Evolutionary conservation across 257 asterid species (phyloP), one percentile per base, ranked within the genome.

Genomic region (Solanum peruvianum): DNA sequence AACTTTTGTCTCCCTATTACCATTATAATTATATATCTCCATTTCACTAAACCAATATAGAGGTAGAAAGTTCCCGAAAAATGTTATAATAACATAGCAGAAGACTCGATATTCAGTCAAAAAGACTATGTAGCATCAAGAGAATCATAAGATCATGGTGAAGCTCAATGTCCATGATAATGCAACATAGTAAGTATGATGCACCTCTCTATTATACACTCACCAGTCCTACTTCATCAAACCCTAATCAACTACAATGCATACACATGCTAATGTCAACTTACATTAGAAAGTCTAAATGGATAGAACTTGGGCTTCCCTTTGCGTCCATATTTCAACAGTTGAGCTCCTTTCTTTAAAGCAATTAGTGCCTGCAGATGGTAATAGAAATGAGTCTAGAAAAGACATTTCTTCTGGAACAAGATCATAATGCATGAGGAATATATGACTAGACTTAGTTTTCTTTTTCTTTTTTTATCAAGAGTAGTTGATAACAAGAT

Each of bases 251-350:
- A 73, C 66, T 25, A n/a, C 15, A 37, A 56, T 42, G 76, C 11
- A 80, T 25, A 31, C 45, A 60, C 31, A 35, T 47, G 69, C 27
- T 20, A 87, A 44, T 82, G 70, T 47, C 45, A 86, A 91, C 98
- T 95, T 92, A 96, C 99, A 67, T 81, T 86, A 82, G 99, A 95
- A 88, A 96, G 94, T 92, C 97, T 91, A 89, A 96, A 95, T 11
- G 98, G 98, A 89, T 91, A 96, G 90, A 94, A 91, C 90, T 96
- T 96, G 41, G 99, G 99, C 89, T 93, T 94, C 88, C 99, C 99
- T 90, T 96, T 95, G 83, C 98, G 98, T 62, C 99, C 97, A 93
- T 94, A 95, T 87, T 95, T 95, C 78, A 96, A 96, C 89, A 96
- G 91, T 85, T 93, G 99, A 89, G 98, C 93, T 87, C 98, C 98